Percentiles rank a stretch among this genome's conserved stretches.
Conservation (phyloP, 2,329 filamentous ascomycete genomes). For the Nigrospora sphaerica region DNA sequence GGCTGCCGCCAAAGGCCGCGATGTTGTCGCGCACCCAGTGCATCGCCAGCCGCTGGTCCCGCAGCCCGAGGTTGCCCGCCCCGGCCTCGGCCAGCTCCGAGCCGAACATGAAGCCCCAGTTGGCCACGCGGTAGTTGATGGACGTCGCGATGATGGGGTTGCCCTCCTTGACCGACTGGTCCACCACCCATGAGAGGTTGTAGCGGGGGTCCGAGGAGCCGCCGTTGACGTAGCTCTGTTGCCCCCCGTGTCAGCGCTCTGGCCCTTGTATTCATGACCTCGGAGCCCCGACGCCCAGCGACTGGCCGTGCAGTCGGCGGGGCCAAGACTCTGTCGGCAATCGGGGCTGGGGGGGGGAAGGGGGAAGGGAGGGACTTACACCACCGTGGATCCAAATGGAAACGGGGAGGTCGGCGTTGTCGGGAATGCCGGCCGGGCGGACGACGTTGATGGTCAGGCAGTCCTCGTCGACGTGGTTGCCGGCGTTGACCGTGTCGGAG, state of each 20-base stretch:
- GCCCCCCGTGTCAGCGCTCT: neutral
- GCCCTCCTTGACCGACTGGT: constrained; percentile 33
- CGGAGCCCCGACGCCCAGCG: neutral
- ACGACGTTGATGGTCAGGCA: constrained; percentile 58
- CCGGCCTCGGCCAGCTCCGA: constrained; percentile 33
- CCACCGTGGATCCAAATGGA: constrained; percentile 52
- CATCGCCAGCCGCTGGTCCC: constrained; percentile 41
- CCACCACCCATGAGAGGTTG: constrained; percentile 34
- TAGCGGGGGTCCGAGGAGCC: constrained; percentile 40
- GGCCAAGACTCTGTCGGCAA: too few relatives aligned
- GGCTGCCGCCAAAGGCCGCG: constrained; percentile 38
- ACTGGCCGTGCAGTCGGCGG: too few relatives aligned
- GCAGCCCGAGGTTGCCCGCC: constrained; percentile 41
- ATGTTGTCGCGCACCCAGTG: constrained; percentile 46
- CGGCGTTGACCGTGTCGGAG: constrained; percentile 7
- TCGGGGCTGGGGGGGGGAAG: neutral
- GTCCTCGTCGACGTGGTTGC: constrained; percentile 34
- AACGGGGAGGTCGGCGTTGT: constrained; percentile 41
- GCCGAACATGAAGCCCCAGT: constrained; percentile 45
- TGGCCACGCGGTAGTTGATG: constrained; percentile 42
- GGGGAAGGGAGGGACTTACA: constrained; percentile 23
- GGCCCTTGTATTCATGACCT: neutral
- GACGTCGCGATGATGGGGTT: constrained; percentile 43
- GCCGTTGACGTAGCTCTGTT: constrained; percentile 14
- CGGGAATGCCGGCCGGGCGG: constrained; percentile 35